Conservation (phyloP, 139 green algal genomes). For the Pedinophyceae sp. region DNA sequence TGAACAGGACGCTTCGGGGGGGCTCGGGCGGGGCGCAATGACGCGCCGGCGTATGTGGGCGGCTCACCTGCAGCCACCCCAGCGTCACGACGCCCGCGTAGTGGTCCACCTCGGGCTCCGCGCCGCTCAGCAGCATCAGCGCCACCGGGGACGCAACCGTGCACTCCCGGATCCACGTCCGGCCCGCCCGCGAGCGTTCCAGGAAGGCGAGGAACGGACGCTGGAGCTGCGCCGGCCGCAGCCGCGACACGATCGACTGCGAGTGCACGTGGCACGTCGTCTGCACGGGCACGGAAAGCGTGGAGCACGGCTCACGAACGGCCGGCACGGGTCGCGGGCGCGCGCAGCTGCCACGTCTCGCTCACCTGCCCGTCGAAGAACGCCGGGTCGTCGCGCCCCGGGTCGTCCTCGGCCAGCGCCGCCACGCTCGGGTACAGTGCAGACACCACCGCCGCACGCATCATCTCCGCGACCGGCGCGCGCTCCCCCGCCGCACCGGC, state of each 20-base stretch:
- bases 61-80: too few relatives aligned
- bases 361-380: conserved; percentile 27
- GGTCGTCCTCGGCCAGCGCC: conserved; percentile 37
- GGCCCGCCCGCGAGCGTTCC: conserved; percentile 60
- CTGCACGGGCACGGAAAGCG: conserved; percentile 22
- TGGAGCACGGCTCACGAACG: conserved; percentile 4
- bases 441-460: conserved; percentile 56
- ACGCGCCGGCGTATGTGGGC: too few relatives aligned
- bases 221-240: conserved; percentile 25
- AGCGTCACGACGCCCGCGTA: too few relatives aligned
- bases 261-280: too few relatives aligned
- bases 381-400: conserved; percentile 14
- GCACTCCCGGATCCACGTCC: conserved; percentile 67
- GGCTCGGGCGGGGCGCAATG: too few relatives aligned
- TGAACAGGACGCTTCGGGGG: too few relatives aligned
- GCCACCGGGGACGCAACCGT: conserved; percentile 51
- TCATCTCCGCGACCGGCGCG: too few relatives aligned
- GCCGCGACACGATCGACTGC: conserved; percentile 24
- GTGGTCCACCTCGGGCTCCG: conserved; percentile 31
- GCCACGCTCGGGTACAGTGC: conserved; percentile 78
- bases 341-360: not conserved
- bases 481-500: too few relatives aligned
- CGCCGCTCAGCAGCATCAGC: conserved; percentile 81
- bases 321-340: not conserved
- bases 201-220: conserved; percentile 61